Conservation (phyloP, 2,329 filamentous ascomycete species). For the Aspergillus brunneoviolaceus region DNA sequence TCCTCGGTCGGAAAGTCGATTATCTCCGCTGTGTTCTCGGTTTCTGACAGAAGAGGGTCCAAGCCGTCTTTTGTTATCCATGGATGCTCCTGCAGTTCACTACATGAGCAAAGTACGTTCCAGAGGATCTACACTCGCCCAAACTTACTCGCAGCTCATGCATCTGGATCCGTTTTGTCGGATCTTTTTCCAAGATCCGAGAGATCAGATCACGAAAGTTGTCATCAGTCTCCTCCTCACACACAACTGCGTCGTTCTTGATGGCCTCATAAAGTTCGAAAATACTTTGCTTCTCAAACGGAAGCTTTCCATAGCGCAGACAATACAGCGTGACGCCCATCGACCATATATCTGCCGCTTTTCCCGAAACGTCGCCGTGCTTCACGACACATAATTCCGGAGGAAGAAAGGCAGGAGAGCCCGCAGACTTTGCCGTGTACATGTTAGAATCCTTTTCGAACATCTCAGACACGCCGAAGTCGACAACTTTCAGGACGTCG, state of each 20-base stretch:
- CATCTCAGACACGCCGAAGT: slow-evolving; percentile 99
- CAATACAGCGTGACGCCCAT: slow-evolving; percentile 97
- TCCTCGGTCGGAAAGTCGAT: slow-evolving; percentile 84
- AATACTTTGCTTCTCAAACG: slow-evolving; percentile 76
- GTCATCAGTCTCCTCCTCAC: slow-evolving; percentile 64
- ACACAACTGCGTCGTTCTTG: slow-evolving; percentile 63
- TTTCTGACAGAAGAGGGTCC: slow-evolving; percentile 74
- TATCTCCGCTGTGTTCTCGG: slow-evolving; percentile 81
- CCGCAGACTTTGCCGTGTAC: slow-evolving; percentile 89
- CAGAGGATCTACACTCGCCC: neutral
- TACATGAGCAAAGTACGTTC: slow-evolving; percentile 3
- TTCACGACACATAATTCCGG: slow-evolving; percentile 86
- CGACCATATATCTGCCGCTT: slow-evolving; percentile 93
- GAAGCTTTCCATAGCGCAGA: slow-evolving; percentile 81
- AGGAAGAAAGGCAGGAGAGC: slow-evolving; percentile 90
- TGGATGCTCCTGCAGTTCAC: slow-evolving; percentile 67
- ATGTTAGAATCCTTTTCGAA: slow-evolving; percentile 86
- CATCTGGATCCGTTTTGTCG: slow-evolving; percentile 79
- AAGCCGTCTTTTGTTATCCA: slow-evolving; percentile 84
- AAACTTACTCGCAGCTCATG: slow-evolving; percentile 70
- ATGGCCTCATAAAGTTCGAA: slow-evolving; percentile 90
- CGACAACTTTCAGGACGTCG: slow-evolving; percentile 92
- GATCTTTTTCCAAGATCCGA: slow-evolving; percentile 79
- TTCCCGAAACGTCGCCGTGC: slow-evolving; percentile 84
- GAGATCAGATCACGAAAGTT: slow-evolving; percentile 73